Evolutionary conservation across 202 grass and related monocot species (phyloP), one percentile per base, ranked within the genome.

Genomic region (Dendrocalamus latiflorus): DNA sequence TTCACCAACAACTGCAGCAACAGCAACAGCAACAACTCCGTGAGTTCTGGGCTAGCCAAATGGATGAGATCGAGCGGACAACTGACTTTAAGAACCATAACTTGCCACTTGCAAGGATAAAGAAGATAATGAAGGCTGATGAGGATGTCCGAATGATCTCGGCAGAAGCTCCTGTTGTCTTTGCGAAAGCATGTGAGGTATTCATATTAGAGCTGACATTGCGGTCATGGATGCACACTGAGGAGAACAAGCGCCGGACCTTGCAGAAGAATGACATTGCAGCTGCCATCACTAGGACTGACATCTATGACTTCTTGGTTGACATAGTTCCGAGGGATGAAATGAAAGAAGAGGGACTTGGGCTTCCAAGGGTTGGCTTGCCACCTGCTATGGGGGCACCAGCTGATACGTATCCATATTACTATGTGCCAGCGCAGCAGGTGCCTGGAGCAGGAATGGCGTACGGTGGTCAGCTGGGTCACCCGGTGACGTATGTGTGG

Each of bases 111-210:
- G 92, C 94, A 51, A 89, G 94, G 80, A 94, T 97, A 86, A 97
- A 97, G 78, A 97, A 97, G 83, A 97, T 97, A 80, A 97, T 94
- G 94, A 97, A 97, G 90, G 94, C 94, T 65, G 94, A 97, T 39
- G 94, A 97, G 68, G 94, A 97, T 47, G 94, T 97, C 30, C 86
- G 90, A 11, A 97, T 97, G 94, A 97, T 97, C 81, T 97, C 94
- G 0, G 86, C 94, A 24, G 94, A 97, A 86, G 92, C 92, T 28
- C 94, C 94, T 22, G 92, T 97, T 55, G 87, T 97, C 42, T 97
- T 97, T 65, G 94, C 94, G 28, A 97, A 97, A 84, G 92, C 94
- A 44, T 97, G 94, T 0, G 94, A 97, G 79, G 87, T 97, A 33
- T 94, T 97, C 73, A 94, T 97, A 72, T 90, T 97, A 80, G 94